Conservation (phyloP, 352 stramenopile species). For the Pythium apleroticum region DNA sequence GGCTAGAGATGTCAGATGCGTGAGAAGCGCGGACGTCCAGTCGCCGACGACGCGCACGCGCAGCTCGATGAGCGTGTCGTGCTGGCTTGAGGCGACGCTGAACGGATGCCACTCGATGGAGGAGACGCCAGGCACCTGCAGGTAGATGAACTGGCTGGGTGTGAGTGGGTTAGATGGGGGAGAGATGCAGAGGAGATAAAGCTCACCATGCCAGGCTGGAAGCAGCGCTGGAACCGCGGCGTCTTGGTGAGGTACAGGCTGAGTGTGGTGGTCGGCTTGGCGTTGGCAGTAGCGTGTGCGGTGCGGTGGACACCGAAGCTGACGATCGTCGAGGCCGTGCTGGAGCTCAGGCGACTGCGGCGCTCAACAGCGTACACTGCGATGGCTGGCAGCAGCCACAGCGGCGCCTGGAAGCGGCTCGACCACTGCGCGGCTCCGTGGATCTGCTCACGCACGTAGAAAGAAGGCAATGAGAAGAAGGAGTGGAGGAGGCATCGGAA, state of each 20-base stretch:
- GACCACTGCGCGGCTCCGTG: constrained; percentile 42
- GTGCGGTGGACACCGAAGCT: constrained; percentile 13
- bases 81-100: constrained; percentile 54
- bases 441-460: constrained; percentile 31
- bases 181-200: too few species aligned
- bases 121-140: constrained; percentile 59
- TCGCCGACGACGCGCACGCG: constrained; percentile 44
- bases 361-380: constrained; percentile 34
- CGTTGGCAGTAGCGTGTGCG: not conserved
- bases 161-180: not conserved
- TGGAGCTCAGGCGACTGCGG: constrained; percentile 21
- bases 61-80: constrained; percentile 42
- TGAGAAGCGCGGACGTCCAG: constrained; percentile 36
- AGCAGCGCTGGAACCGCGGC: constrained; percentile 20
- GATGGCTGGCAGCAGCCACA: constrained; percentile 35
- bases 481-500: not conserved
- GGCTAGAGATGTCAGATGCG: not conserved
- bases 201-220: constrained; percentile 40
- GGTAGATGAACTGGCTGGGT: constrained; percentile 51
- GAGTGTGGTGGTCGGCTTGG: constrained; percentile 13
- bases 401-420: constrained; percentile 30
- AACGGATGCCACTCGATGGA: constrained; percentile 79
- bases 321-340: constrained; percentile 20
- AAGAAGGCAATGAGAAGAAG: constrained; percentile 8
- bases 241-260: constrained; percentile 40